Conservation (phyloP, 2,329 filamentous ascomycete species). For the Calonectria crousiana region DNA sequence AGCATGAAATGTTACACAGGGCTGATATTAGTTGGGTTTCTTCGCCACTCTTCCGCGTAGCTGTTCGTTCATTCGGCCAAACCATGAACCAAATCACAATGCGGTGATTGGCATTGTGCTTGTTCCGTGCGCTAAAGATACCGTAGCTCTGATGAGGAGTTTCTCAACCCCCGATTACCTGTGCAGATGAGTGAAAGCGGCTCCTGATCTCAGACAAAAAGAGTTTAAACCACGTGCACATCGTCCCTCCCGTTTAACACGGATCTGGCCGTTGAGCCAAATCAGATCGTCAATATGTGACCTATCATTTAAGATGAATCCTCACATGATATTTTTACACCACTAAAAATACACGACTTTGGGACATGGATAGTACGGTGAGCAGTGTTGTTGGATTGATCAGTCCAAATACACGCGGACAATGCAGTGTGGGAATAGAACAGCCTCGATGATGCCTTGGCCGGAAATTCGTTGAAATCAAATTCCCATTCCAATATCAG, state of each 20-base stretch:
- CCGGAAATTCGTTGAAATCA: neutral
- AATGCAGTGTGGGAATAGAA: neutral
- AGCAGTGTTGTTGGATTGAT: too few species aligned
- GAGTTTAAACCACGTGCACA: neutral
- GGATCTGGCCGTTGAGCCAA: neutral
- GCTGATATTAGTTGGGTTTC: too few species aligned
- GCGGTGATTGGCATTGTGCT: too few species aligned
- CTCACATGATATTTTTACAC: too few species aligned
- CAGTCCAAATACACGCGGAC: neutral
- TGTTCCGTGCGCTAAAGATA: too few species aligned
- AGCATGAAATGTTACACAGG: too few species aligned
- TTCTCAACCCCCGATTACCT: neutral
- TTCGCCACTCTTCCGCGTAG: too few species aligned
- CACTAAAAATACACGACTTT: too few species aligned
- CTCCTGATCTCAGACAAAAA: neutral
- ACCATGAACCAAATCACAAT: too few species aligned
- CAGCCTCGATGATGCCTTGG: neutral
- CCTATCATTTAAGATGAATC: neutral
- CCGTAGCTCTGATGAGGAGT: too few species aligned
- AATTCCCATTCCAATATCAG: neutral
- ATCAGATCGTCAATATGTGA: neutral
- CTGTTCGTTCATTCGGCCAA: too few species aligned
- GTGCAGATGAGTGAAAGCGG: neutral
- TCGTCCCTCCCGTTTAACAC: neutral
- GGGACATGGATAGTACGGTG: neutral